These are phyloP conservation scores for Trametopsis cervina DNA, from an alignment of 768 basidiomycete species.

Conservation along the genomic window DNA sequence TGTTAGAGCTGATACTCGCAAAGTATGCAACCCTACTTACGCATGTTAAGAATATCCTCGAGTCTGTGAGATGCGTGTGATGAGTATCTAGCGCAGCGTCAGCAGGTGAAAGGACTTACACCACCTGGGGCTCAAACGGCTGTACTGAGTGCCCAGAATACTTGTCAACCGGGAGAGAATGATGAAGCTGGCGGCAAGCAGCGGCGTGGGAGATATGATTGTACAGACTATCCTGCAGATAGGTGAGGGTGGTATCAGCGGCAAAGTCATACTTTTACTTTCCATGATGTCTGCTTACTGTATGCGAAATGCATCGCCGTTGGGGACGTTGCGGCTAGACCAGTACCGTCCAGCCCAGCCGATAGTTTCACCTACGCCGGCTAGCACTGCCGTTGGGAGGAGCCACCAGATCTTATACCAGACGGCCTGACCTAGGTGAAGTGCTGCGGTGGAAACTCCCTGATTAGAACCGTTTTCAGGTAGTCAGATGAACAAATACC, in stretches of 20 bases:
- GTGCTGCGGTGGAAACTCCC: slow-evolving; percentile 7
- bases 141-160: slow-evolving; percentile 38
- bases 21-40: slow-evolving; percentile 12
- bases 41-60: slow-evolving; percentile 35
- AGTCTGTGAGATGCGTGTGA: slow-evolving; percentile 25
- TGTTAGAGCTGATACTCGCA: not conserved
- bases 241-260: not conserved
- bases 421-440: slow-evolving; percentile 23
- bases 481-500: slow-evolving; percentile 13
- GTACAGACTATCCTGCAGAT: slow-evolving; percentile 38
- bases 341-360: slow-evolving; percentile 33
- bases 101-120: slow-evolving; percentile 28
- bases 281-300: slow-evolving; percentile 27
- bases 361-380: slow-evolving; percentile 28
- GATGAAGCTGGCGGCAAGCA: slow-evolving; percentile 55
- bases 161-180: slow-evolving; percentile 43
- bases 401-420: slow-evolving; percentile 30
- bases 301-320: slow-evolving; percentile 32
- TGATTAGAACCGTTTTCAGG: not conserved
- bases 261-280: not conserved
- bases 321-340: slow-evolving; percentile 21
- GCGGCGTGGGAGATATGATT: slow-evolving; percentile 50
- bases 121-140: slow-evolving; percentile 34
- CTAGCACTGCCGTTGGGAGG: slow-evolving; percentile 24
- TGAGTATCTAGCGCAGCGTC: no score